Evolutionary conservation across 2,329 filamentous ascomycete genomes (phyloP).

Genomic region (Cladosporium sp.): DNA sequence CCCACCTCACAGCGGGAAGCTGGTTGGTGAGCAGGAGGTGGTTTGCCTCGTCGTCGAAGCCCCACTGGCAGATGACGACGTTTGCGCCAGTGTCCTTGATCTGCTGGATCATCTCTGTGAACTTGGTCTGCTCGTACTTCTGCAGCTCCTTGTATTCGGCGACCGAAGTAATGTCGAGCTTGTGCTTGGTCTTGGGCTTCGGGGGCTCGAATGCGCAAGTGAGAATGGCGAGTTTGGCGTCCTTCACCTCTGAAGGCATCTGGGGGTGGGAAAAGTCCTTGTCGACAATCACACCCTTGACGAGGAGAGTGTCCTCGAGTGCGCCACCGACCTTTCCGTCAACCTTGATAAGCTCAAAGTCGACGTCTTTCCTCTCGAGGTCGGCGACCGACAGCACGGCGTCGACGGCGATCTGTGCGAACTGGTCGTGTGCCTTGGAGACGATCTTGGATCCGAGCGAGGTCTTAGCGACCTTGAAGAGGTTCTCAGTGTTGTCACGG

Average conservation of each 20-base stretch:
- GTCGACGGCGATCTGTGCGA: conserved; percentile 94
- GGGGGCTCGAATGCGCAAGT: conserved; percentile 98
- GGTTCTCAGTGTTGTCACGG: conserved; percentile 75
- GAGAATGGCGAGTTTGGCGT: conserved; percentile 96
- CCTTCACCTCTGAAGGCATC: conserved; percentile 92
- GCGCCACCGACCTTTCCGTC: conserved; percentile 96
- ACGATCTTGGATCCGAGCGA: conserved; percentile 98
- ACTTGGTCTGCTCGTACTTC: conserved; percentile 93
- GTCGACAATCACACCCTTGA: conserved; percentile 98
- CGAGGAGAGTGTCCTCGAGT: conserved; percentile 88
- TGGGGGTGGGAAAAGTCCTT: conserved; percentile 99
- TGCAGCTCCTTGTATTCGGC: conserved; percentile 99
- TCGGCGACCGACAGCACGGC: conserved; percentile 96
- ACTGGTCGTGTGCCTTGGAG: conserved; percentile 97
- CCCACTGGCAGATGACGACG: conserved; percentile 98
- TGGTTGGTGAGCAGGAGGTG: conserved; percentile 95
- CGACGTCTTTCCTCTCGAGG: conserved; percentile 91
- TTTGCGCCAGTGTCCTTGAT: conserved; percentile 98
- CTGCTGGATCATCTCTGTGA: conserved; percentile 96
- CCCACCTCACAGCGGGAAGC: conserved; percentile 94
- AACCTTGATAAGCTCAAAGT: conserved; percentile 99
- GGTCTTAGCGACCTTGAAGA: conserved; percentile 92
- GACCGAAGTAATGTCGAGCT: conserved; percentile 93
- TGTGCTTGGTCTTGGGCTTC: conserved; percentile 99
- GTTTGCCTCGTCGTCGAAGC: conserved; percentile 98